These are phyloP conservation scores for Fusarium falciforme DNA, from an alignment of 2,329 filamentous ascomycete genomes.

Conservation along the genomic window DNA sequence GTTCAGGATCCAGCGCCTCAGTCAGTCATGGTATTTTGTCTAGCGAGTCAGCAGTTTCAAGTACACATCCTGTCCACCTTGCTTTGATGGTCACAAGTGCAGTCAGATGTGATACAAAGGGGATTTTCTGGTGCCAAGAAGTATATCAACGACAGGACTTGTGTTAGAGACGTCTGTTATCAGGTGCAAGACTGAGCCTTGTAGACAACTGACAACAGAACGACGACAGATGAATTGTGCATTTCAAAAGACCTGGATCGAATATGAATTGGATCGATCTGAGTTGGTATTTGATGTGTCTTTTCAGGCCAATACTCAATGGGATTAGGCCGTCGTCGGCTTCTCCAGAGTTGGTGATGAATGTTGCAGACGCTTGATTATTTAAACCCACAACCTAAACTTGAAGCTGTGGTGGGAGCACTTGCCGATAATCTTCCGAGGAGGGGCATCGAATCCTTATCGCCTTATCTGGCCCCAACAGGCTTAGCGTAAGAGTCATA, in stretches of 20 bases:
- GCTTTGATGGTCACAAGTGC: neutral
- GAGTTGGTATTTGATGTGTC: neutral
- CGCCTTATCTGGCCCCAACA: slow-evolving; percentile 50
- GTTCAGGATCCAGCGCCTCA: neutral
- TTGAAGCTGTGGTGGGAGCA: neutral
- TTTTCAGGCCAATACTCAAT: neutral
- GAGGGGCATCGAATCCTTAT: slow-evolving; percentile 54
- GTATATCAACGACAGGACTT: neutral
- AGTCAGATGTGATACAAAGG: neutral
- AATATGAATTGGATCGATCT: neutral
- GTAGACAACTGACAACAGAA: neutral
- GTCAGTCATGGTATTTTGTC: neutral
- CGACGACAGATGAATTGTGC: neutral
- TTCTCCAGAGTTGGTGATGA: neutral
- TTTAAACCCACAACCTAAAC: neutral
- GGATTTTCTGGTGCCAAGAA: neutral
- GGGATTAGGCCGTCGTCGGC: neutral
- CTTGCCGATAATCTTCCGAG: slow-evolving; percentile 45
- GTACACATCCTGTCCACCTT: neutral
- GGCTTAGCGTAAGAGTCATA: slow-evolving; percentile 56
- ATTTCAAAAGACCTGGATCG: neutral
- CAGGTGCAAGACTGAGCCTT: neutral
- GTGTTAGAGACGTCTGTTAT: neutral
- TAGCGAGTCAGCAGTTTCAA: neutral
- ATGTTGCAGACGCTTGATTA: neutral